Evolutionary conservation across 148 eudicot genomes (phyloP), one percentile per base, ranked within the genome.

Genomic region (Fallopia convolvulus): DNA sequence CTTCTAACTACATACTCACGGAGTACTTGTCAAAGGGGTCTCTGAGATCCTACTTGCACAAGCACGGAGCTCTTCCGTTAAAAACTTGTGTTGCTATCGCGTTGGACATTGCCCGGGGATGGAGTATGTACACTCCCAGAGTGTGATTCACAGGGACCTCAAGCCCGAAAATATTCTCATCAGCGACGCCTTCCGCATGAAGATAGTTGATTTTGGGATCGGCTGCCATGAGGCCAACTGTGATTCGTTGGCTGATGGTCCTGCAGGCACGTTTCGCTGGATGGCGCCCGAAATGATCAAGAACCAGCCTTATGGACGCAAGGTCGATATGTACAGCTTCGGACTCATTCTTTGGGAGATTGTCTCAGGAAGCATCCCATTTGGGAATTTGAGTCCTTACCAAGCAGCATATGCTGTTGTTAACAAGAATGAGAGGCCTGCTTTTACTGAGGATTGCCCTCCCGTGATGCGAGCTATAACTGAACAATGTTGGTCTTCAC

Each of bases 241-340:
- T 78, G 98, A 92, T 80, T 81, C 81, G 39, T 82, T 92, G 65
- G 88, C 86, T 30, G 93, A 91, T 84, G 97, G 89, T 72, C 93
- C 97, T 8, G 0, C 1, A 26, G 98, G 98, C 42, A 92, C 98
- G 11, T 94, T 88, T 76, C 92, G 98, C 60, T 94, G 98, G 98
- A 94, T 94, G 98, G 98, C 97, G 7, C 98, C 98, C 13, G 98
- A 94, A 84, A 90, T 94, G 97, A 90, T 94, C 70, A 89, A 83
- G 77, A 90, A 87, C 30, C 89, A 89, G 68, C 82, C 85, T 0
- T 90, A 94, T 84, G 95, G 92, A 12, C 79, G 85, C 41, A 94
- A 92, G 85, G 92, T 94, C 17, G 98, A 94, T 79, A 93, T 92
- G 23, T 94, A 94, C 66, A 86, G 97, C 70, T 94, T 94, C 79